Evolutionary conservation across 2,329 filamentous ascomycete species (phyloP).

Genomic region (Pyrenochaeta sp.): DNA sequence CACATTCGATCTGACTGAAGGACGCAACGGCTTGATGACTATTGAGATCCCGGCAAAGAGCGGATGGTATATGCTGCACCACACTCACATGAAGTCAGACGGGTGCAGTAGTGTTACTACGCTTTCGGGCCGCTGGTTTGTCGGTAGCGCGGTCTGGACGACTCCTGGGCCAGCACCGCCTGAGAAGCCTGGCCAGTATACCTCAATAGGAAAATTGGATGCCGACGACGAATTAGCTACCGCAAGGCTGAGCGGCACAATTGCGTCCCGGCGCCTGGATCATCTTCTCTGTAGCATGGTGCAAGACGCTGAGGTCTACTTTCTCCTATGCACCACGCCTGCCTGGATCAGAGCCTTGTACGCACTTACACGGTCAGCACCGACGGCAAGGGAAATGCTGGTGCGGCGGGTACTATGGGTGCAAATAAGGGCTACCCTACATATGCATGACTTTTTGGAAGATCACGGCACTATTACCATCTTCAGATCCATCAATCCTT

Average conservation of each 20-base stretch:
- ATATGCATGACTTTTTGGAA: neutral
- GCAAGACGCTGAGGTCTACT: neutral
- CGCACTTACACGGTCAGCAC: neutral
- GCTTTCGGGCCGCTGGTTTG: neutral
- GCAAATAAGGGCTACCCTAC: neutral
- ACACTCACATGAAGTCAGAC: neutral
- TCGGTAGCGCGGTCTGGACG: neutral
- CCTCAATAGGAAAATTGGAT: neutral
- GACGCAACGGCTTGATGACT: neutral
- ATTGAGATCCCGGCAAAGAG: neutral
- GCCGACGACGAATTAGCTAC: neutral
- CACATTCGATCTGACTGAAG: neutral
- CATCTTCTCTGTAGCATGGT: neutral
- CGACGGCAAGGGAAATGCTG: neutral
- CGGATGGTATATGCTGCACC: neutral
- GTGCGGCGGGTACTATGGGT: neutral
- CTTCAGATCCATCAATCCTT: neutral
- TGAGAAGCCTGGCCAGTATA: neutral
- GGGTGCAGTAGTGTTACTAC: neutral
- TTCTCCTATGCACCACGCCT: neutral
- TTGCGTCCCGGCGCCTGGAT: neutral
- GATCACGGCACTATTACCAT: neutral
- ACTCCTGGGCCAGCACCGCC: neutral
- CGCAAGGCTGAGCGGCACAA: neutral
- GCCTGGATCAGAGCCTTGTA: neutral